phyloP scores from a whole-genome alignment of 2,329 filamentous ascomycete species.

The Coniella vitis region DNA sequence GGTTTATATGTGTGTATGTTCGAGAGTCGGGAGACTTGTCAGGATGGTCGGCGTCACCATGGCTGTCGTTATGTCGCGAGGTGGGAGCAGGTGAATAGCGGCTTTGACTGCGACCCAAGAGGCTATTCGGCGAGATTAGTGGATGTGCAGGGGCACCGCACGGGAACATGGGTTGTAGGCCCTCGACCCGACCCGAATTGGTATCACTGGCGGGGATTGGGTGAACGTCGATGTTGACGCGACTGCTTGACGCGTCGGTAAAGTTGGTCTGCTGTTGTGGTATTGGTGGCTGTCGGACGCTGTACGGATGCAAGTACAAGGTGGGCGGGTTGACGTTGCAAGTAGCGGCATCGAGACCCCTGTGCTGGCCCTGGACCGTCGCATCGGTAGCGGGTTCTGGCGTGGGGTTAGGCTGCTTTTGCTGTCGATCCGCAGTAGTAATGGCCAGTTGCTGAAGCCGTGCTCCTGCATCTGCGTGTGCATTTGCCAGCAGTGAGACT shows the following conservation, averaged over 20 bases:
- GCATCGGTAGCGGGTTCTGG: slow-evolving; percentile 9
- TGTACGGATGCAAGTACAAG: no score
- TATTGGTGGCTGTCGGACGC: not conserved
- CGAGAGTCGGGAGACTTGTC: not conserved
- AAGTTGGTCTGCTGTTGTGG: not conserved
- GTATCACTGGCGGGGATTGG: not conserved
- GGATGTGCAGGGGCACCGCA: not conserved
- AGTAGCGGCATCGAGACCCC: not conserved
- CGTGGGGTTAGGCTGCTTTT: not conserved
- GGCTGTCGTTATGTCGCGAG: not conserved
- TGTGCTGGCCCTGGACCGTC: slow-evolving; percentile 2
- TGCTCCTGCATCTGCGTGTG: not conserved
- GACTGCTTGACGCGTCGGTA: slow-evolving; percentile 11
- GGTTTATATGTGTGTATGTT: not conserved
- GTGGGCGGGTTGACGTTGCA: not conserved
- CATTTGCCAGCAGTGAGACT: not conserved
- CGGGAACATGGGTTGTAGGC: not conserved
- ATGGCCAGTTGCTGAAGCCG: not conserved
- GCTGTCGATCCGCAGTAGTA: not conserved
- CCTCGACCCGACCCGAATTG: not conserved
- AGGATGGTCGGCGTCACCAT: not conserved
- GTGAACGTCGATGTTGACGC: slow-evolving; percentile 1
- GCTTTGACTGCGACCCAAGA: not conserved
- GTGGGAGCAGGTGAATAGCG: not conserved
- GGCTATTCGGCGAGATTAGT: not conserved